Evolutionary conservation across 2,329 filamentous ascomycete species (phyloP).

Genomic region (Exophiala xenobiotica): DNA sequence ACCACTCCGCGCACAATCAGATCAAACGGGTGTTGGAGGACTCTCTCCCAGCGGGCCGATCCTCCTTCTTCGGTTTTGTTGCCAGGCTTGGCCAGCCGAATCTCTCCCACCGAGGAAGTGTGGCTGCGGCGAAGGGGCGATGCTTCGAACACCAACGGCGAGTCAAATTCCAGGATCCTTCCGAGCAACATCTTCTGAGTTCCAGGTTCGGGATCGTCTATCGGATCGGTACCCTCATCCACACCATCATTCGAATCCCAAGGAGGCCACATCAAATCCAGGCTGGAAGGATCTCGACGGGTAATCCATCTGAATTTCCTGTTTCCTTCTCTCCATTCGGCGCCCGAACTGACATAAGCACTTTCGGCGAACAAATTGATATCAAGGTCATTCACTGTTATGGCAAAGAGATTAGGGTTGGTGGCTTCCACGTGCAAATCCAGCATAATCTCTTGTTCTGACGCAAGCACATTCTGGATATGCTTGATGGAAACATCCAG

Average conservation of each 20-base stretch:
- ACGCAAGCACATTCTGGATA: conserved; percentile 87
- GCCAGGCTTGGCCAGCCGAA: conserved; percentile 78
- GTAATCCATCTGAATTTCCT: conserved; percentile 32
- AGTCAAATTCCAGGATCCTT: conserved; percentile 81
- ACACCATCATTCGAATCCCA: conserved; percentile 37
- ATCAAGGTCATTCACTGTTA: conserved; percentile 82
- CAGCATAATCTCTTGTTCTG: conserved; percentile 91
- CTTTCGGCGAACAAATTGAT: conserved; percentile 94
- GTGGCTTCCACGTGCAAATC: conserved; percentile 83
- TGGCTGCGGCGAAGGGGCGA: conserved; percentile 76
- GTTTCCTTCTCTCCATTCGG: conserved; percentile 26
- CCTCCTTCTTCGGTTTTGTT: conserved; percentile 84
- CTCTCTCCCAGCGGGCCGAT: conserved; percentile 82
- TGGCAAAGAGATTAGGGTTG: conserved; percentile 89
- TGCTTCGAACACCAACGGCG: conserved; percentile 82
- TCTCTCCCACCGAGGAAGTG: conserved; percentile 74
- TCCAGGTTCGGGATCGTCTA: conserved; percentile 61
- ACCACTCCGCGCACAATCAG: conserved; percentile 88
- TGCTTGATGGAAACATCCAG: conserved; percentile 73
- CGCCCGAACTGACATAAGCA: conserved; percentile 67
- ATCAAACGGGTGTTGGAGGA: conserved; percentile 88
- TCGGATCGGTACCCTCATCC: conserved; percentile 62
- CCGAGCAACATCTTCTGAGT: conserved; percentile 87
- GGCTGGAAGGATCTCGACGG: conserved; percentile 26
- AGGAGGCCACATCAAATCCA: conserved; percentile 23